Percentiles rank a stretch among this genome's conserved stretches.
phyloP scores from a whole-genome alignment of 768 basidiomycete species.

The Amanita fuliginea region DNA sequence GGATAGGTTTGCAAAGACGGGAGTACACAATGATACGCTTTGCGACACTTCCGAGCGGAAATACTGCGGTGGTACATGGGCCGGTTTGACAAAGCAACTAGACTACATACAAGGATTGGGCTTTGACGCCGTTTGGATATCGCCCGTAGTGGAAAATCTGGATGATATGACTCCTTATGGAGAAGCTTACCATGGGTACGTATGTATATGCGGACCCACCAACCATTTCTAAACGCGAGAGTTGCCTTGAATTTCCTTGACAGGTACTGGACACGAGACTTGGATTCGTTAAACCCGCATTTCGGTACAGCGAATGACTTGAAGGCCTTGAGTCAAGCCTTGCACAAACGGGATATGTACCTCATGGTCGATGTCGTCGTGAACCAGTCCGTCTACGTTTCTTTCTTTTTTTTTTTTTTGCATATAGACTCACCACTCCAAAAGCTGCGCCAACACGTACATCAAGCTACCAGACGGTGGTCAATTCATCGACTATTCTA shows the following conservation, averaged over 20 bases:
- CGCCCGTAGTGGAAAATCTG: conserved; percentile 57
- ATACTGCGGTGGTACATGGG: conserved; percentile 69
- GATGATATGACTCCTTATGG: conserved; percentile 50
- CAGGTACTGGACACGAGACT: conserved; percentile 38
- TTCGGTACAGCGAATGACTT: conserved; percentile 72
- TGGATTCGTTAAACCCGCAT: conserved; percentile 50
- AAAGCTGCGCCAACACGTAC: conserved; percentile 12
- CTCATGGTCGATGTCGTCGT: conserved; percentile 72
- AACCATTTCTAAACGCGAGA: neutral
- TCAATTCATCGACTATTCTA: conserved; percentile 17
- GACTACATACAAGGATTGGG: conserved; percentile 70
- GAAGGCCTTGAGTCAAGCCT: conserved; percentile 48
- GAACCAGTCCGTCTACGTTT: conserved; percentile 41
- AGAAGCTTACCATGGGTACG: conserved; percentile 67
- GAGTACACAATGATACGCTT: conserved; percentile 24
- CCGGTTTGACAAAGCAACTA: conserved; percentile 47
- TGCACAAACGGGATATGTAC: conserved; percentile 52
- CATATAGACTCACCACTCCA: neutral
- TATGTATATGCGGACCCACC: conserved; percentile 22
- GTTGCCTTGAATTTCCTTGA: neutral
- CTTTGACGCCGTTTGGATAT: conserved; percentile 73
- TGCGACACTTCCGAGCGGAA: conserved; percentile 46
- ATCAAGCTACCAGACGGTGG: conserved; percentile 7
- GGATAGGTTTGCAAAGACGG: conserved; percentile 54
- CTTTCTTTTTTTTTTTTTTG: too few species aligned